phyloP scores from a whole-genome alignment of 768 basidiomycete genomes.

The Lentinula edodes region DNA sequence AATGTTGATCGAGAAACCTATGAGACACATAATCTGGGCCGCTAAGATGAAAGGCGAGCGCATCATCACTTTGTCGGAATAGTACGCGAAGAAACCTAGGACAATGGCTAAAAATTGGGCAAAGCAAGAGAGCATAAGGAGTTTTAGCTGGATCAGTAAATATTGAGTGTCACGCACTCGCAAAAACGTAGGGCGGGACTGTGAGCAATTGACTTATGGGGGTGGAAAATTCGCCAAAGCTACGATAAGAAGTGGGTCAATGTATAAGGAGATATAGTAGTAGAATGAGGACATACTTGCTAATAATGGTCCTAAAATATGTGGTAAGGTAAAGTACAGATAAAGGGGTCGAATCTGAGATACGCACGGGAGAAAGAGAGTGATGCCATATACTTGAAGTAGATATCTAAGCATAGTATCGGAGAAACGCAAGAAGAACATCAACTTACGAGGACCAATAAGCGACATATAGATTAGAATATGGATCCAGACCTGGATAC shows the following conservation, averaged over 20 bases:
- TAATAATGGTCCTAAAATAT: slow-evolving; percentile 50
- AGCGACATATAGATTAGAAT: slow-evolving; percentile 57
- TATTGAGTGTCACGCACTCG: slow-evolving; percentile 35
- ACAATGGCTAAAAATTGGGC: slow-evolving; percentile 36
- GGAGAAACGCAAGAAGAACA: not conserved
- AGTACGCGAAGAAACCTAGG: slow-evolving; percentile 46
- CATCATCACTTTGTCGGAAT: slow-evolving; percentile 49
- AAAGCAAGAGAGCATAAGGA: too few species aligned
- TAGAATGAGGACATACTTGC: slow-evolving; percentile 25
- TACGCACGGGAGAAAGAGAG: slow-evolving; percentile 64
- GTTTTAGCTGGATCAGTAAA: too few species aligned
- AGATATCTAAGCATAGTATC: not conserved
- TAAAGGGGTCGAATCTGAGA: too few species aligned
- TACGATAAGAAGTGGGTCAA: slow-evolving; percentile 12
- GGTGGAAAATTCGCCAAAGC: slow-evolving; percentile 50
- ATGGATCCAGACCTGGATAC: slow-evolving; percentile 34
- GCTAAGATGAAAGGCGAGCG: slow-evolving; percentile 56
- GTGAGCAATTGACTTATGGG: slow-evolving; percentile 61
- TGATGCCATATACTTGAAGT: slow-evolving; percentile 58
- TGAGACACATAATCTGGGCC: slow-evolving; percentile 41
- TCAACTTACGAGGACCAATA: slow-evolving; percentile 48
- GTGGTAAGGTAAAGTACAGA: too few species aligned
- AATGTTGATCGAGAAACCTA: slow-evolving; percentile 64
- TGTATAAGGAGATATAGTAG: not conserved
- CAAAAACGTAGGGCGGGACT: slow-evolving; percentile 60